These are phyloP conservation scores for Nidularia sp. DNA, from an alignment of 768 basidiomycete species.

Conservation along the genomic window DNA sequence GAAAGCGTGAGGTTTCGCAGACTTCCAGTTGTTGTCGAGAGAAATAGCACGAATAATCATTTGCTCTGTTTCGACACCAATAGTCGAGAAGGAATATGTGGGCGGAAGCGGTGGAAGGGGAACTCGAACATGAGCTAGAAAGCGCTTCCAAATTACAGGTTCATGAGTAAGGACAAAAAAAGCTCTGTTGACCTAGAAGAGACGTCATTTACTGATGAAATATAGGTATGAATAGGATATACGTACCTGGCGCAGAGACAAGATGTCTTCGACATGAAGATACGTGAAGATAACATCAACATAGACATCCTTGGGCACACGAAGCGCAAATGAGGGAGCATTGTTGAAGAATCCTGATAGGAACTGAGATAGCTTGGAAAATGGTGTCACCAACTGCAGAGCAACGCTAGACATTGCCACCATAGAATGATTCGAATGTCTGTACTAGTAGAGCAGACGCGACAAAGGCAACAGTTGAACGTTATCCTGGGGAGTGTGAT, in stretches of 20 bases:
- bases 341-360: neutral
- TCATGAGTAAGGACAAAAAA: constrained; percentile 65
- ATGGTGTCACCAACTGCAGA: too few relatives aligned
- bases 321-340: constrained; percentile 9
- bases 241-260: constrained; percentile 40
- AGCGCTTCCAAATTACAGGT: constrained; percentile 65
- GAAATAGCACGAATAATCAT: constrained; percentile 58
- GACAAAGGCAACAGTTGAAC: too few relatives aligned
- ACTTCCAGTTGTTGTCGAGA: constrained; percentile 55
- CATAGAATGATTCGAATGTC: too few relatives aligned
- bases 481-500: too few relatives aligned
- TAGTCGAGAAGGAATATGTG: constrained; percentile 33
- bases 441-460: too few relatives aligned
- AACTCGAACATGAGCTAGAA: constrained; percentile 48
- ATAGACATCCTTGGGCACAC: constrained; percentile 32
- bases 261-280: constrained; percentile 41
- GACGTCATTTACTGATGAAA: neutral
- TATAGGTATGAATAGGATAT: neutral
- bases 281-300: constrained; percentile 38
- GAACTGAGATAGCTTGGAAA: neutral
- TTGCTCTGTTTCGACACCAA: constrained; percentile 48
- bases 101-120: constrained; percentile 61
- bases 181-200: constrained; percentile 47
- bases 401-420: too few relatives aligned
- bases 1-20: constrained; percentile 26